Evolutionary conservation across 768 basidiomycete genomes (phyloP).

Genomic region (Lentinula detonsa): DNA sequence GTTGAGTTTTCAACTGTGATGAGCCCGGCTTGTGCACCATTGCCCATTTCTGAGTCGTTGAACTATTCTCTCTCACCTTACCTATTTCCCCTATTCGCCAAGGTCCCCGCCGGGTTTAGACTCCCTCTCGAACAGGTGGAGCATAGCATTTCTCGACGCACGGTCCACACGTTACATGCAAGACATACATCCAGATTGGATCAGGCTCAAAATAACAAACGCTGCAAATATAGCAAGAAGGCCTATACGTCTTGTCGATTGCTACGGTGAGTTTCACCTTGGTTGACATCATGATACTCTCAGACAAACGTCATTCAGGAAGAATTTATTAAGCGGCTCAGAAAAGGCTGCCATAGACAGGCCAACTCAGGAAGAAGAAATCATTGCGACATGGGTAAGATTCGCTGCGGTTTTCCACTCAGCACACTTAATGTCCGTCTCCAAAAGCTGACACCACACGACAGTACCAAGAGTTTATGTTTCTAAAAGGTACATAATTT

Average conservation of each 20-base stretch:
- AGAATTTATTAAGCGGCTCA: slow-evolving; percentile 77
- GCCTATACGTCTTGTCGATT: slow-evolving; percentile 64
- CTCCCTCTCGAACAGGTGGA: no score
- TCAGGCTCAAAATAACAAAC: no score
- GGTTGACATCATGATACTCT: slow-evolving; percentile 11
- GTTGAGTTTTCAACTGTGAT: no score
- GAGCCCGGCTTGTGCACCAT: no score
- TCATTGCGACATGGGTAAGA: slow-evolving; percentile 74
- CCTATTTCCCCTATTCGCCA: no score
- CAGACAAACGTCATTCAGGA: slow-evolving; percentile 43
- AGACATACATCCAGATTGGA: no score
- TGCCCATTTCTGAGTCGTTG: no score
- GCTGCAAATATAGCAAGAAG: slow-evolving; percentile 35
- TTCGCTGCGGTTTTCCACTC: neutral
- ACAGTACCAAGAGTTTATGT: slow-evolving; percentile 65
- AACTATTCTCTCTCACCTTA: no score
- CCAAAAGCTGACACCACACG: slow-evolving; percentile 48
- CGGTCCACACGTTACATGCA: no score
- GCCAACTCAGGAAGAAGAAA: slow-evolving; percentile 55
- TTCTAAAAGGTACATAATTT: slow-evolving; percentile 48
- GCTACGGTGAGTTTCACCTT: slow-evolving; percentile 53
- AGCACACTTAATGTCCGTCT: slow-evolving; percentile 9
- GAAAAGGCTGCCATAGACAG: slow-evolving; percentile 61
- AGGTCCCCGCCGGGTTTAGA: no score
- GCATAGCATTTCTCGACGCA: no score